Evolutionary conservation across 2,329 filamentous ascomycete species (phyloP).

Genomic region (Fusarium sp.): DNA sequence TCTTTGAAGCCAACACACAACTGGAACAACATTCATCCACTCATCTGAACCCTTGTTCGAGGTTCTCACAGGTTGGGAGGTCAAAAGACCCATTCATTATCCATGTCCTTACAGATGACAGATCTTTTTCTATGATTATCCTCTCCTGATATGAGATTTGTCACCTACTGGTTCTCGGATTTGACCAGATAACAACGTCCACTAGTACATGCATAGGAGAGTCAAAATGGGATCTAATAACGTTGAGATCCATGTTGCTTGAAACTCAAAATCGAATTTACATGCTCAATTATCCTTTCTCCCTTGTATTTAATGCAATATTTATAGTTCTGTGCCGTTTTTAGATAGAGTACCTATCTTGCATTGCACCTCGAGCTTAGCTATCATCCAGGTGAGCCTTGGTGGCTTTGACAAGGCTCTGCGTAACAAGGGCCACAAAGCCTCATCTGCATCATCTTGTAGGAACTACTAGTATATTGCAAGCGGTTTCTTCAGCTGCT

Average conservation of each 20-base stretch:
- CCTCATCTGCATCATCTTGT: not conserved
- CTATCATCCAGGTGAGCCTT: not conserved
- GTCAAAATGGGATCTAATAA: not conserved
- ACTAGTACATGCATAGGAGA: not conserved
- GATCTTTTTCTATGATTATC: constrained; percentile 16
- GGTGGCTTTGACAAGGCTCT: not conserved
- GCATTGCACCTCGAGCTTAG: not conserved
- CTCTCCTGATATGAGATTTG: constrained; percentile 15
- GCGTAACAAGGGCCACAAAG: not conserved
- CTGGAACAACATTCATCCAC: not conserved
- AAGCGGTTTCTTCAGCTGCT: not conserved
- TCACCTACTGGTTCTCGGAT: constrained; percentile 3
- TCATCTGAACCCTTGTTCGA: not conserved
- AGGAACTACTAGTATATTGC: not conserved
- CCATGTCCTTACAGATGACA: constrained; percentile 7
- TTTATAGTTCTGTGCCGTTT: not conserved
- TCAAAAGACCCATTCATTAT: not conserved
- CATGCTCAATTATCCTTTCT: not conserved
- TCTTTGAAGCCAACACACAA: not conserved
- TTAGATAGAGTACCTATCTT: not conserved
- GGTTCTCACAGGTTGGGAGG: not conserved
- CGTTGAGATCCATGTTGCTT: not conserved
- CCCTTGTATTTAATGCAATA: not conserved
- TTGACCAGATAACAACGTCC: not conserved
- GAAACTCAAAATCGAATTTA: not conserved